Percentiles rank a stretch among this genome's conserved stretches.
Evolutionary conservation across 169 alveolate species (phyloP).

Genomic region (Eimeria praecox): DNA sequence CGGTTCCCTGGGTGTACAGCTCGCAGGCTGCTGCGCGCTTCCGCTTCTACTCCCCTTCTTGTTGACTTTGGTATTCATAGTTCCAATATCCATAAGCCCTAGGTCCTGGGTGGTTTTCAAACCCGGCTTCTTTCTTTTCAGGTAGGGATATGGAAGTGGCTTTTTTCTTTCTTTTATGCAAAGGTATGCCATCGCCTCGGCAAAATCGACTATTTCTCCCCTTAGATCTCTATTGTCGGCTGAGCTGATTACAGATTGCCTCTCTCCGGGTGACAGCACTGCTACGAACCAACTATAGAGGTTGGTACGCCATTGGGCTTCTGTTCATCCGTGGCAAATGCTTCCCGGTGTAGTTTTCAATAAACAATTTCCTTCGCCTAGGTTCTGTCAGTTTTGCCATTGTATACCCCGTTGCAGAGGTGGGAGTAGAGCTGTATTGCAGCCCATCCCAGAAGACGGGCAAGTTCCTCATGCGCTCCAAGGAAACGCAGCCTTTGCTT

Average conservation of each 20-base stretch:
- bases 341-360: background rate
- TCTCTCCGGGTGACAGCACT: background rate
- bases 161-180: background rate
- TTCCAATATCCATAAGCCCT: no score
- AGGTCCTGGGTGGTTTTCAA: no score
- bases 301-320: background rate
- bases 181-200: background rate
- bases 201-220: background rate
- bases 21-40: no score
- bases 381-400: no score
- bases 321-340: background rate
- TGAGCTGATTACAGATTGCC: background rate
- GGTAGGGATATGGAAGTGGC: background rate
- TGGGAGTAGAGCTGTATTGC: background rate
- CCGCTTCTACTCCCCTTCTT: no score
- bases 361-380: no score
- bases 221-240: background rate
- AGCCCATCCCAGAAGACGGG: background rate
- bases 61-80: no score
- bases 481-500: background rate
- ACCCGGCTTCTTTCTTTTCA: no score
- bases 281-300: background rate
- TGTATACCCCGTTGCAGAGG: background rate
- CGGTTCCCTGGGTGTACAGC: no score
- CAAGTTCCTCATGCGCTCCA: background rate